Percentiles rank a stretch among this genome's conserved stretches.
These are phyloP conservation scores for Beauveria varroae DNA, from an alignment of 2,329 filamentous ascomycete genomes.

Conservation along the genomic window DNA sequence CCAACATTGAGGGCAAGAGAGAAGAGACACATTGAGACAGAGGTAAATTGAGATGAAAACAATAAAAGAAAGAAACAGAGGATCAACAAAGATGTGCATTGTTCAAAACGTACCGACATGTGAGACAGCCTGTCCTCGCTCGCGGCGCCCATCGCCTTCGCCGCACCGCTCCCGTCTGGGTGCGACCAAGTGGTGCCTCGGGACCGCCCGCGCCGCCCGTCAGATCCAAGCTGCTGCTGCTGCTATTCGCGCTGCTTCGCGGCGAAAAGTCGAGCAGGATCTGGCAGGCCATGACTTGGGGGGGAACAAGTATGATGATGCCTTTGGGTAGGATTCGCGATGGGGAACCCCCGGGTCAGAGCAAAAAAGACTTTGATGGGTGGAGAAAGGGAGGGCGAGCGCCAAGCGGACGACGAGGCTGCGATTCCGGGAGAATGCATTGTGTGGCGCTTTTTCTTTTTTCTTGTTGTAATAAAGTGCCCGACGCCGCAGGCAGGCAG, in stretches of 20 bases:
- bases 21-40: too few species aligned
- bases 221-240: not conserved
- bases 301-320: not conserved
- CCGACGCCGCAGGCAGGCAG: not conserved
- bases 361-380: not conserved
- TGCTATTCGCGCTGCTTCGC: not conserved
- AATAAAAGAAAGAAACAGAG: too few species aligned
- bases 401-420: not conserved
- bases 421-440: not conserved
- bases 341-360: not conserved
- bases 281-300: not conserved
- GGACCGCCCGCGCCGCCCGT: not conserved
- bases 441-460: too few species aligned
- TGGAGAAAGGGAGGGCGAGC: not conserved
- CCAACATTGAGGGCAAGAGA: too few species aligned
- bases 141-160: not conserved
- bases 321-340: not conserved
- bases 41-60: too few species aligned
- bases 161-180: not conserved
- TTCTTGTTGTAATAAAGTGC: not conserved
- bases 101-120: not conserved
- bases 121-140: not conserved
- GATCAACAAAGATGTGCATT: too few species aligned
- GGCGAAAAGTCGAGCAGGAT: slow-evolving; percentile 5
- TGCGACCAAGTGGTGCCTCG: not conserved